These are phyloP conservation scores for Luffa aegyptiaca DNA, from an alignment of 306 rosid genomes.

Conservation along the genomic window DNA sequence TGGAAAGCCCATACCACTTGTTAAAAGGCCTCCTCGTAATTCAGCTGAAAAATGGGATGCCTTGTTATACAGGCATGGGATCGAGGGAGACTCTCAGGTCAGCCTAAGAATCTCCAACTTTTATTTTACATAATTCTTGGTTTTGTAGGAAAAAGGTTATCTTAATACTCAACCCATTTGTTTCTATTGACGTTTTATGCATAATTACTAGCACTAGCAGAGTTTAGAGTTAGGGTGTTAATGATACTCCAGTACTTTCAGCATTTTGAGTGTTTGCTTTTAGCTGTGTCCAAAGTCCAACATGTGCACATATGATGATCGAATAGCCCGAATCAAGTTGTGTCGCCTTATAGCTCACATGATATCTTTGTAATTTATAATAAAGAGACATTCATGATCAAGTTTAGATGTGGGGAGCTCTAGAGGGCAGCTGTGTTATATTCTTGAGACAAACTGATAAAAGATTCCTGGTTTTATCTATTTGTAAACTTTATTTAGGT, in stretches of 20 bases:
- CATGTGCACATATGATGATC: neutral
- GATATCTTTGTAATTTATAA: neutral
- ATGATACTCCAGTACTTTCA: neutral
- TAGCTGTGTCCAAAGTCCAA: neutral
- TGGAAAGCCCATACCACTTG: conserved; percentile 69
- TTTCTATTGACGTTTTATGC: neutral
- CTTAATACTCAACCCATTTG: neutral
- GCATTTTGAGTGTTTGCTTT: neutral
- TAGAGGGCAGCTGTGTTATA: neutral
- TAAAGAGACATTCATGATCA: neutral
- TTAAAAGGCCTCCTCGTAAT: conserved; percentile 72
- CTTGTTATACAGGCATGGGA: conserved; percentile 63
- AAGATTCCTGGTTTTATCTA: neutral
- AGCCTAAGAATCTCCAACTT: conserved; percentile 14
- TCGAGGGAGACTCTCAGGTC: conserved; percentile 79
- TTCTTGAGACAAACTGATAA: neutral
- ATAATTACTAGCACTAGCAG: neutral
- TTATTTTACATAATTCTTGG: neutral
- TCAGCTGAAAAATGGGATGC: conserved; percentile 99
- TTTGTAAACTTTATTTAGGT: neutral
- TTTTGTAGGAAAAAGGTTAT: neutral
- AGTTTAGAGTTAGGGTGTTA: neutral
- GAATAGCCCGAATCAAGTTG: neutral
- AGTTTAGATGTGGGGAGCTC: neutral
- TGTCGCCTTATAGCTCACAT: neutral